Evolutionary conservation across 306 rosid species (phyloP).

Genomic region (Begonia fuchsioides): DNA sequence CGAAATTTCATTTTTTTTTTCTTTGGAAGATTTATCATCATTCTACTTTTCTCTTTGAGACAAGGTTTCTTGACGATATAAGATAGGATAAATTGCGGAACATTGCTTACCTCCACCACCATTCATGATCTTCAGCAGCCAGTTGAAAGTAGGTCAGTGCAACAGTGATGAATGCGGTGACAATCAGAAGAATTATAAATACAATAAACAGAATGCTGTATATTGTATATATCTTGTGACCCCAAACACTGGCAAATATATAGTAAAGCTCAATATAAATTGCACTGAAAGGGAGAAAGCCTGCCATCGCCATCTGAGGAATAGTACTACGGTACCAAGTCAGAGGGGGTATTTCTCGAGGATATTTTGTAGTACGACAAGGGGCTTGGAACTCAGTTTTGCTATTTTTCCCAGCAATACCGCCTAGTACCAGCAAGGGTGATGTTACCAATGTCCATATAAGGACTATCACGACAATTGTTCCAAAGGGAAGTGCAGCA

Average conservation of each 20-base stretch:
- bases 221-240: slow-evolving; percentile 93
- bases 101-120: slow-evolving; percentile 93
- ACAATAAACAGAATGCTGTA: slow-evolving; percentile 94
- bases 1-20: no score
- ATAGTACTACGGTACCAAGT: slow-evolving; percentile 85
- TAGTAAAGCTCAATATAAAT: slow-evolving; percentile 94
- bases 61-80: no score
- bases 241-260: slow-evolving; percentile 98
- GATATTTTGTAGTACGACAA: slow-evolving; percentile 89
- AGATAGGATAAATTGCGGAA: no score
- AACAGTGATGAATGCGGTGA: slow-evolving; percentile 96
- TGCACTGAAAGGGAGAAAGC: slow-evolving; percentile 96
- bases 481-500: slow-evolving; percentile 95
- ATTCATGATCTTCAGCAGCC: slow-evolving; percentile 98
- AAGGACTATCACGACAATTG: slow-evolving; percentile 81
- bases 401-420: slow-evolving; percentile 90
- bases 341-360: slow-evolving; percentile 76
- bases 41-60: no score
- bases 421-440: slow-evolving; percentile 91
- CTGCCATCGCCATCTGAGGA: slow-evolving; percentile 99
- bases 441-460: slow-evolving; percentile 93
- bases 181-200: slow-evolving; percentile 82
- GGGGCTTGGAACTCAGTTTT: slow-evolving; percentile 91
- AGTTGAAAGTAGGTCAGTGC: slow-evolving; percentile 97
- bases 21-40: no score